Base-by-base conservation (phyloP, 495 filamentous ascomycete species). In the Thozetella sp. region DNA sequence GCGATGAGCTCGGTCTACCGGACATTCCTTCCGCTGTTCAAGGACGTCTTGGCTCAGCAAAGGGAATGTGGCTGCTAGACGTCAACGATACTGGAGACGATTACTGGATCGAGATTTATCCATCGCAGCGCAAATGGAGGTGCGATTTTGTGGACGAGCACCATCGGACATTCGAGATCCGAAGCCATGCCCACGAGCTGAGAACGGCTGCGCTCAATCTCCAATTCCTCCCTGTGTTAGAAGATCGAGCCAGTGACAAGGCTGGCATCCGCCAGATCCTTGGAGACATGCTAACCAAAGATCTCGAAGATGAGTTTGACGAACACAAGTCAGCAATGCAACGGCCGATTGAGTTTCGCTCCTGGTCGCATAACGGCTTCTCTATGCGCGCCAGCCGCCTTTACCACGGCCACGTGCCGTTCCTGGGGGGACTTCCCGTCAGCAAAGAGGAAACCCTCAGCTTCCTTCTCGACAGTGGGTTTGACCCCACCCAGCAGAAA, bases 61-160 rank as follows among this genome's bases (percentile, higher is more conserved):
- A 98, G 72, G 95, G 95, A 2, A 75, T 97, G 43, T 97, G 94
- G 93, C 85, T 93, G 73, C 80, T 94, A 17, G 86, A 89, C 62
- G 77, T 77, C 10, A 75, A 57, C 6, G 76, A 82, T 58, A 67
- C 68, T 2, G 62, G 56, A 9, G 66, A 71, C 27, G 67, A 78
- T 0, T 74, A 81, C 10, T 96, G 90, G 88, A 92, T 97, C 56
- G 85, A 92, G 57, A 87, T 96, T 6, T 89, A 83, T 2, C 80
- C 86, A 3, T 94, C 90, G 0, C 94, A 98, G 61, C 66, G 86
- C 6, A 98, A 98, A 60, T 93, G 95, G 68, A 69, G 83, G 2
- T 86, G 84, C 15, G 85, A 90, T 61, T 74, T 71, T 0, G 59
- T 69, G 0, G 81, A 91, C 40, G 63, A 68, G 1, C 70, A 76